A percentile compares a stretch with the other conserved stretches of the same genome.
These are phyloP conservation scores for Solanum chilense DNA, from an alignment of 257 asterid species.

Conservation along the genomic window DNA sequence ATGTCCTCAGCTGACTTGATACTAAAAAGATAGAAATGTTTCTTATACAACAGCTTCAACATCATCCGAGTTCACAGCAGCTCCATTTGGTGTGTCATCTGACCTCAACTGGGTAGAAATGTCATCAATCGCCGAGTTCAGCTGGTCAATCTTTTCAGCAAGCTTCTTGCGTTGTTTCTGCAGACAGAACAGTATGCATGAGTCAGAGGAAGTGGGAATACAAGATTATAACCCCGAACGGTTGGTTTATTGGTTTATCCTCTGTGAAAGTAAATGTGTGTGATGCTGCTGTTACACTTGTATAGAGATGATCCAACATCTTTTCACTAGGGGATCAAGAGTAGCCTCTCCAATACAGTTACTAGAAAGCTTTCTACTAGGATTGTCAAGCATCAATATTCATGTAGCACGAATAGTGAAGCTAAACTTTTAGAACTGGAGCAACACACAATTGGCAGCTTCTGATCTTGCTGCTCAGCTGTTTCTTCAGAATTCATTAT, in stretches of 20 bases:
- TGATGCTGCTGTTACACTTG: background rate
- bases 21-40: background rate
- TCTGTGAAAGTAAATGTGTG: background rate
- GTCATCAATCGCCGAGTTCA: conserved; percentile 72
- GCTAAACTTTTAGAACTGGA: background rate
- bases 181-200: background rate
- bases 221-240: background rate
- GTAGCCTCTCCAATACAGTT: background rate
- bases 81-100: conserved; percentile 45
- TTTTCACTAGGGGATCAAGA: background rate
- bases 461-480: background rate
- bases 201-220: background rate
- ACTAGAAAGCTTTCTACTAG: background rate
- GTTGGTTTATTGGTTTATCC: background rate
- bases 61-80: conserved; percentile 42
- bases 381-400: background rate
- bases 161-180: conserved; percentile 77
- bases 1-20: background rate
- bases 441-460: background rate
- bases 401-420: background rate
- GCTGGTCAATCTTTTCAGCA: conserved; percentile 75
- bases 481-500: background rate
- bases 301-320: background rate
- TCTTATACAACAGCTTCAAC: conserved; percentile 53
- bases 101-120: conserved; percentile 42